Percentiles rank a stretch among this genome's conserved stretches.
Evolutionary conservation across 1,139 yeast genomes (phyloP).

Genomic region (Pichia sp.): DNA sequence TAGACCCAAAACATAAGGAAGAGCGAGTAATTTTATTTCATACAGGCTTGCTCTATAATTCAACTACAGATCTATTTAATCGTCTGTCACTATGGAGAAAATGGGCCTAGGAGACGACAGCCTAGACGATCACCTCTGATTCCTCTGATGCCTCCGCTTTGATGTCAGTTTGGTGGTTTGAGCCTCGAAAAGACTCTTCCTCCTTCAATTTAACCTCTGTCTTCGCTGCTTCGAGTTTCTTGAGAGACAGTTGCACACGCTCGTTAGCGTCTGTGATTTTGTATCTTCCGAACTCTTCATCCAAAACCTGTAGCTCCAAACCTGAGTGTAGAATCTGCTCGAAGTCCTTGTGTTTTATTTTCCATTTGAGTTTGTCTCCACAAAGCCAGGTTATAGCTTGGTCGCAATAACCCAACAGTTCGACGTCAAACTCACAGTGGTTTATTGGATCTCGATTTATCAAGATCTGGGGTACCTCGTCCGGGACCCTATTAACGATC

Average conservation of each 20-base stretch:
- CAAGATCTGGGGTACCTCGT: constrained; percentile 73
- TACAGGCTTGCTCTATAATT: no score
- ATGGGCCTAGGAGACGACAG: no score
- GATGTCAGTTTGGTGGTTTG: not conserved
- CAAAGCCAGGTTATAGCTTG: constrained; percentile 71
- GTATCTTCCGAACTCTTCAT: constrained; percentile 32
- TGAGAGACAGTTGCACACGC: constrained; percentile 16
- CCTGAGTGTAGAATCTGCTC: constrained; percentile 31
- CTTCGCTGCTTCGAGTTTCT: constrained; percentile 11
- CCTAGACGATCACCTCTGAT: not conserved
- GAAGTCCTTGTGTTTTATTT: constrained; percentile 51
- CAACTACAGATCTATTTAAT: not conserved
- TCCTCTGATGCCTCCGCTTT: not conserved
- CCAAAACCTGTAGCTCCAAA: constrained; percentile 26
- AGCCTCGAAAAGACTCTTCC: not conserved
- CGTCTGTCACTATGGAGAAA: not conserved
- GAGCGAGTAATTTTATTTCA: no score
- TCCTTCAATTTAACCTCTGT: not conserved
- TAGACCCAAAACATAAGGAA: no score
- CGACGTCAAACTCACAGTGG: constrained; percentile 77
- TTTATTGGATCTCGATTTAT: constrained; percentile 78
- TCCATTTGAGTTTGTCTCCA: constrained; percentile 58
- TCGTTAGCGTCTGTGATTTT: constrained; percentile 29
- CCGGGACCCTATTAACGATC: constrained; percentile 71
- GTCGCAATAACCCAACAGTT: constrained; percentile 81